Conservation (phyloP, 345 rosid genomes). For the Ceriops zippeliana region DNA sequence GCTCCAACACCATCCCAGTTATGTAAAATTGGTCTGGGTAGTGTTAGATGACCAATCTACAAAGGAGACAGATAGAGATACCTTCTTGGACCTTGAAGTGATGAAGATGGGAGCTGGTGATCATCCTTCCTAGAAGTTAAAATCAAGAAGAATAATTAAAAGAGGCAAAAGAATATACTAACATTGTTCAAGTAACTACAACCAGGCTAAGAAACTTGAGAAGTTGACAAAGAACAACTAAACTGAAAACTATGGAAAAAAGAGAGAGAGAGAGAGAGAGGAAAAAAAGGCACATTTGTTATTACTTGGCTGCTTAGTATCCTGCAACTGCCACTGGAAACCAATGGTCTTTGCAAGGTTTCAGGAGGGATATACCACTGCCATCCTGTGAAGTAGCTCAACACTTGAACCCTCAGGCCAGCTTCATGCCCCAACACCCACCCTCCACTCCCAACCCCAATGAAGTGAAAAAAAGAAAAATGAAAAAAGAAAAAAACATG, state of each 20-base stretch:
- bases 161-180: not conserved
- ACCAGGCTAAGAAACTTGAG: not conserved
- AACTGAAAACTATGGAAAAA: not conserved
- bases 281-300: not conserved
- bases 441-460: not conserved
- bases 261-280: not conserved
- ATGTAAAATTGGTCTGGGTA: not conserved
- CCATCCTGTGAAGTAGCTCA: not conserved
- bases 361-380: not conserved
- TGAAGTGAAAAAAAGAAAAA: not conserved
- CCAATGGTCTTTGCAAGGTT: not conserved
- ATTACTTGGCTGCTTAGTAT: not conserved
- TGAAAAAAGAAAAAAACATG: not conserved
- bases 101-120: conserved; percentile 24
- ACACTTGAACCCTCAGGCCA: not conserved
- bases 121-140: conserved; percentile 37
- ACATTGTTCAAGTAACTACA: not conserved
- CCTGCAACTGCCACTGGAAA: not conserved
- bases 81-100: conserved; percentile 45
- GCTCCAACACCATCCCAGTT: not conserved
- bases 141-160: not conserved
- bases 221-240: not conserved
- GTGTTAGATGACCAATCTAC: not conserved
- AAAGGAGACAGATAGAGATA: conserved; percentile 15
- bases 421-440: not conserved